Evolutionary conservation across 495 filamentous ascomycete species (phyloP).

Genomic region (Polyplosphaeria fusca): DNA sequence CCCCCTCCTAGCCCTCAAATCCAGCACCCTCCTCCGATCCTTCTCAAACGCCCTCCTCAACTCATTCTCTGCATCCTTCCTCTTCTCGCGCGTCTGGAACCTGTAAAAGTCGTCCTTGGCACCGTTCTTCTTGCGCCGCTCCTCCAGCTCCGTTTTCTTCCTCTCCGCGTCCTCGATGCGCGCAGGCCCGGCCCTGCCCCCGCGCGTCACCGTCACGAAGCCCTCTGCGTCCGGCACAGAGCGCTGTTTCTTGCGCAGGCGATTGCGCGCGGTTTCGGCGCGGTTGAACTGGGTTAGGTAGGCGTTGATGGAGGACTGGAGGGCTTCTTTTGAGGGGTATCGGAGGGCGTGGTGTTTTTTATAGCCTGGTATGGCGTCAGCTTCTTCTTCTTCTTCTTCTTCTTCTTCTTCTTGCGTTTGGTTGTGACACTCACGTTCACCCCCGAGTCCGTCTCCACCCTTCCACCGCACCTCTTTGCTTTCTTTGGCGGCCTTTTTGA

Average conservation of each 20-base stretch:
- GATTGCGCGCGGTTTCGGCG: constrained; percentile 59
- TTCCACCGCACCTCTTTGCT: constrained; percentile 48
- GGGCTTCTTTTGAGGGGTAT: constrained; percentile 60
- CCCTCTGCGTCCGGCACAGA: constrained; percentile 90
- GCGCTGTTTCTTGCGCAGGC: constrained; percentile 59
- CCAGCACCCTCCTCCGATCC: constrained; percentile 60
- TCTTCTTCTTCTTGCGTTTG: background rate
- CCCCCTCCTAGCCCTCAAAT: constrained; percentile 58
- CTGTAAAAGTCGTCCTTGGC: constrained; percentile 78
- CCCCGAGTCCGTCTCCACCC: constrained; percentile 53
- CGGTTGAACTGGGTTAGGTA: constrained; percentile 74
- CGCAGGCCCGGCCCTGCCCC: constrained; percentile 69
- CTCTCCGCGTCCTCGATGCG: constrained; percentile 70
- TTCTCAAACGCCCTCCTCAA: constrained; percentile 64
- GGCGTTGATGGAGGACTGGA: constrained; percentile 70
- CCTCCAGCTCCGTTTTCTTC: constrained; percentile 68
- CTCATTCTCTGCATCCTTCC: constrained; percentile 74
- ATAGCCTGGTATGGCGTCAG: constrained; percentile 49
- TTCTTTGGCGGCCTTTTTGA: constrained; percentile 58
- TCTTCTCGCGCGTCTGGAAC: constrained; percentile 86
- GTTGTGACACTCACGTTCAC: constrained; percentile 19
- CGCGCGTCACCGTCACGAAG: constrained; percentile 85
- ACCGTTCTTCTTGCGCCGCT: constrained; percentile 64
- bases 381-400: background rate
- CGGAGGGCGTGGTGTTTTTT: constrained; percentile 60